These are phyloP conservation scores for Lactarius akahatsu DNA, from an alignment of 768 basidiomycete species.

Conservation along the genomic window DNA sequence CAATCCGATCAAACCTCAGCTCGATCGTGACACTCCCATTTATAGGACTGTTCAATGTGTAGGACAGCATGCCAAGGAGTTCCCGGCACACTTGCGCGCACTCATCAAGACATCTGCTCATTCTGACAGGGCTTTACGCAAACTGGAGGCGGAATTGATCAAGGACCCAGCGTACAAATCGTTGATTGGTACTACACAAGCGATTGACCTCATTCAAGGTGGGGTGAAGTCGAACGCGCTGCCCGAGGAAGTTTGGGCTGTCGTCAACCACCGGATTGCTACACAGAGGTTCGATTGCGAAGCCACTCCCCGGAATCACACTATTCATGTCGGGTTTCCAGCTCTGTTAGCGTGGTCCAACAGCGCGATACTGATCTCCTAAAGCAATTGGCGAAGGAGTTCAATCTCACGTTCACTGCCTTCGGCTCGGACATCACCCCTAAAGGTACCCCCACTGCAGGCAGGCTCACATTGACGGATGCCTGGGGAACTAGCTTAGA, in stretches of 20 bases:
- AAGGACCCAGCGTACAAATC: slow-evolving; percentile 33
- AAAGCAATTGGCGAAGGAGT: slow-evolving; percentile 35
- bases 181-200: slow-evolving; percentile 36
- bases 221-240: slow-evolving; percentile 49
- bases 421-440: slow-evolving; percentile 39
- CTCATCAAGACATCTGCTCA: slow-evolving; percentile 33
- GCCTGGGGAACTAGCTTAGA: slow-evolving; percentile 38
- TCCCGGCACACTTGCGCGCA: slow-evolving; percentile 36
- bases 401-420: slow-evolving; percentile 44
- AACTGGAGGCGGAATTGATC: slow-evolving; percentile 38
- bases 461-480: slow-evolving; percentile 41
- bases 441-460: slow-evolving; percentile 34
- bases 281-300: slow-evolving; percentile 33
- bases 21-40: slow-evolving; percentile 36
- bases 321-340: slow-evolving; percentile 8
- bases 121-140: slow-evolving; percentile 37
- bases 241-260: slow-evolving; percentile 43
- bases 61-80: slow-evolving; percentile 42
- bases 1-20: slow-evolving; percentile 31
- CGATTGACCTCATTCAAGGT: slow-evolving; percentile 44
- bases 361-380: slow-evolving; percentile 35
- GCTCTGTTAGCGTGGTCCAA: slow-evolving; percentile 37
- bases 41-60: slow-evolving; percentile 44
- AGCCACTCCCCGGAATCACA: not conserved
- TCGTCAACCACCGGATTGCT: slow-evolving; percentile 39